A percentile compares a stretch with the other conserved stretches of the same genome.
Conservation (phyloP, 1,284 basidiomycete species). For the Peniophora sp. region DNA sequence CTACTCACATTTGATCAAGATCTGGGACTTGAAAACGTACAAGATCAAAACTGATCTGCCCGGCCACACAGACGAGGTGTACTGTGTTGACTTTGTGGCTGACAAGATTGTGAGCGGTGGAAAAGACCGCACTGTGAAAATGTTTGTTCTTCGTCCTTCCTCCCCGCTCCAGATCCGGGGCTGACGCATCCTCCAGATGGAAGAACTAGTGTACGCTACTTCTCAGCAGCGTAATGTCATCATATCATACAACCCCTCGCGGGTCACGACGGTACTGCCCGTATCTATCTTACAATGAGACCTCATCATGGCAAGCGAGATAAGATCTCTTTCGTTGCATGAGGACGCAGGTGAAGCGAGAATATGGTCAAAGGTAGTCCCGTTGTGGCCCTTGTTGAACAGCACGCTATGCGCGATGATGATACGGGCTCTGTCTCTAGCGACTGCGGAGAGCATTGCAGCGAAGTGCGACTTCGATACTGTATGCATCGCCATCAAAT, state of each 20-base stretch:
- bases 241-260: not conserved
- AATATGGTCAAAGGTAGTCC: too few relatives aligned
- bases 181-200: constrained; percentile 19
- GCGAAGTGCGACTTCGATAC: too few relatives aligned
- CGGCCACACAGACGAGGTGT: constrained; percentile 96
- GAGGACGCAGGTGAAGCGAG: not conserved
- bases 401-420: too few relatives aligned
- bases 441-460: too few relatives aligned
- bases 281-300: not conserved
- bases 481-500: too few relatives aligned
- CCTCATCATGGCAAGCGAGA: not conserved
- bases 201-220: constrained; percentile 19
- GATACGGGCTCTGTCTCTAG: too few relatives aligned
- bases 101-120: constrained; percentile 98
- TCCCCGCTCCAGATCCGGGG: not conserved
- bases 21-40: constrained; percentile 93
- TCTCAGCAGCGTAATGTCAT: not conserved
- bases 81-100: constrained; percentile 97
- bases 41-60: constrained; percentile 92
- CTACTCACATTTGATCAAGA: constrained; percentile 32
- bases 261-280: not conserved
- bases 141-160: constrained; percentile 34
- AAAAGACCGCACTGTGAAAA: constrained; percentile 64
- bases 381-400: not conserved
- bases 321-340: too few relatives aligned